Evolutionary conservation across 169 alveolate genomes (phyloP).

Genomic region (Cryptosporidium ubiquitum): DNA sequence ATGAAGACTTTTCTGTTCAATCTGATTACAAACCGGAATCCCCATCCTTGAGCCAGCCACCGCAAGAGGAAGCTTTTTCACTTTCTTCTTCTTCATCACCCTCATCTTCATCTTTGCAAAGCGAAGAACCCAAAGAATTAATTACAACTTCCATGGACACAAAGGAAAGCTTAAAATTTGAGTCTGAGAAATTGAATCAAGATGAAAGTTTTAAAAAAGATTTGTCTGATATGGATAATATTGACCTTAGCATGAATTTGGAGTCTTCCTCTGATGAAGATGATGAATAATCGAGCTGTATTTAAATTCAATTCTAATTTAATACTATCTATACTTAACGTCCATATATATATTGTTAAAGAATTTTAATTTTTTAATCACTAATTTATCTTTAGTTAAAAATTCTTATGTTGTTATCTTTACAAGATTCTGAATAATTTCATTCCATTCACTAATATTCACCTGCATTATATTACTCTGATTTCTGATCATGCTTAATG

Average conservation of each 20-base stretch:
- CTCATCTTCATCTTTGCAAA: neutral
- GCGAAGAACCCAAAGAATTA: neutral
- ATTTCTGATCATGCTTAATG: neutral
- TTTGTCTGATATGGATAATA: neutral
- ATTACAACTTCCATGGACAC: neutral
- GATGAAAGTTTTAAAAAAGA: neutral
- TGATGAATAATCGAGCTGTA: neutral
- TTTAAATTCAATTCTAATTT: neutral
- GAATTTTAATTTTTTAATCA: neutral
- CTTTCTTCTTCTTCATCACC: neutral
- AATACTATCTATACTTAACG: neutral
- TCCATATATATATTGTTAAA: too few species aligned
- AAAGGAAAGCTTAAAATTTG: neutral
- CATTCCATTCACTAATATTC: constrained; percentile 36
- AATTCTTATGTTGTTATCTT: neutral
- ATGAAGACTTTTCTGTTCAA: neutral
- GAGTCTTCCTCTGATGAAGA: constrained; percentile 48
- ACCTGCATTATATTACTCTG: neutral
- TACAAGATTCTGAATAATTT: constrained; percentile 6
- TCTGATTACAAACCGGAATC: neutral
- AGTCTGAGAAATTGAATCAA: neutral
- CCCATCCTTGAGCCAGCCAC: too few species aligned
- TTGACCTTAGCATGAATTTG: constrained; percentile 24
- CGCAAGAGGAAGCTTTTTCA: neutral
- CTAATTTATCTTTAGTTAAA: neutral